Base-by-base conservation (phyloP, 2,329 filamentous ascomycete species). In the Calonectria montana region DNA sequence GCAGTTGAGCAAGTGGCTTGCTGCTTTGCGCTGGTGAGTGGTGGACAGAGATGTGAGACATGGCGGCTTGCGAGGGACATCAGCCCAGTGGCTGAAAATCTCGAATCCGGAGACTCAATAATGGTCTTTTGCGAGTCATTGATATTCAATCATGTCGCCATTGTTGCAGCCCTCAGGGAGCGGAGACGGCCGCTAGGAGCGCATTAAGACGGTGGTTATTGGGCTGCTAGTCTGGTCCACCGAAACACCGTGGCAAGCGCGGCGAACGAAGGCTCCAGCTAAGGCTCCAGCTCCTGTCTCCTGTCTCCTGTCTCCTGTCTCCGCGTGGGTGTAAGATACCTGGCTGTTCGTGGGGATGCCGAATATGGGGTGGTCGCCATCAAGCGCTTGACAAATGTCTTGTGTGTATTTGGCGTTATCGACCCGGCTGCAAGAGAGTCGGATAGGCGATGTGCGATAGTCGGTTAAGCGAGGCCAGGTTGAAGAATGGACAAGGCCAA, bases 1-100 rank as follows among this genome's bases (percentile, higher is more conserved):
- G 68, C 68, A 66, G 35, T 55, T 57, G 43, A 45, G 62, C 63
- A 62, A 70, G 68, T 50, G 68, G 68, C 65, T 66, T 37, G 62
- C 68, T 61, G 53, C n/a, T 43, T 13, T 53, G 62, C 27, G 43
- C 1, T 35, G 59, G 62, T 50, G 62, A 50, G 45, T 67, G 63
- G 69, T 35, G 16, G 61, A 50, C 59, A n/a, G 31, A 63, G 62
- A 69, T 65, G 57, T 75, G 66, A 76, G 74, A 76, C 74, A 77
- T 76, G 69, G 67, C 73, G 75, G 66, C 66, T 68, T 73, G 55
- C 25, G 31, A 70, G 67, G 61, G 57, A 65, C 72, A 78, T 78
- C 76, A 75, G 73, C 71, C 73, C 76, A 78, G 76, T 78, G 76
- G 75, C 76, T 75, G 75, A 65, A 57, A 55, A 73, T 74, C 76